phyloP scores from a whole-genome alignment of 2,329 filamentous ascomycete genomes.

The Alternaria hordeiaustralica region DNA sequence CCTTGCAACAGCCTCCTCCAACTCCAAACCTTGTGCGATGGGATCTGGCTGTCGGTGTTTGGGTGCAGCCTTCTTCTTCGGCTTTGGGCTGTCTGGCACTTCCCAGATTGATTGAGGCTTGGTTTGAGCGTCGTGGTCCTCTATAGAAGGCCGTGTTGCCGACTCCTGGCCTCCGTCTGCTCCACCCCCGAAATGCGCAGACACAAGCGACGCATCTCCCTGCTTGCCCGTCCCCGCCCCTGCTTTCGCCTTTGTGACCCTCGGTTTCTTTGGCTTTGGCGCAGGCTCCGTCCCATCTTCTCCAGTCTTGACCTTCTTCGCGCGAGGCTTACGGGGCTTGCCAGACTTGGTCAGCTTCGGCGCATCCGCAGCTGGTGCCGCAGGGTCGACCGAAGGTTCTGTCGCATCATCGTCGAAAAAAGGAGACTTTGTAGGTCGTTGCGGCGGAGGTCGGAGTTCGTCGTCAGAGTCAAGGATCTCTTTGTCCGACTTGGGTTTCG shows the following conservation, averaged over 20 bases:
- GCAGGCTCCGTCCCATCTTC: slow-evolving; percentile 15
- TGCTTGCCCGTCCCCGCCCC: slow-evolving; percentile 15
- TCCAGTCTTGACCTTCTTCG: slow-evolving; percentile 34
- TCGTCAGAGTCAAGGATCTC: slow-evolving; percentile 21
- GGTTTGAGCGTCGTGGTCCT: neutral
- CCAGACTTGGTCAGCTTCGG: slow-evolving; percentile 28
- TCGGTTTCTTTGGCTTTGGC: slow-evolving; percentile 33
- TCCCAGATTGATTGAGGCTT: slow-evolving; percentile 34
- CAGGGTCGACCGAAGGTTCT: slow-evolving; percentile 10
- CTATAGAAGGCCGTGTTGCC: neutral
- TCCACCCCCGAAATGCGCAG: slow-evolving; percentile 27
- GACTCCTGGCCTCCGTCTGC: slow-evolving; percentile 3
- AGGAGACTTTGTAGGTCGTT: slow-evolving; percentile 24
- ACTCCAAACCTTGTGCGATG: slow-evolving; percentile 21
- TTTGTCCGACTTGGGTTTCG: slow-evolving; percentile 33
- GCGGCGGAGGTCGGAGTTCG: slow-evolving; percentile 18
- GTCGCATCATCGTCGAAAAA: slow-evolving; percentile 23
- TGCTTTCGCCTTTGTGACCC: slow-evolving; percentile 31
- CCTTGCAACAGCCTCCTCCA: slow-evolving; percentile 40
- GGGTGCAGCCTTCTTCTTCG: slow-evolving; percentile 11
- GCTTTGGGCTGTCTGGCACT: slow-evolving; percentile 29
- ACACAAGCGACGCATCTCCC: slow-evolving; percentile 26
- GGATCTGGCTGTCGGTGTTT: slow-evolving; percentile 19
- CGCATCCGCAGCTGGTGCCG: slow-evolving; percentile 4
- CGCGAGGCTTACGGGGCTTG: slow-evolving; percentile 40